Conservation (phyloP, 768 basidiomycete genomes). For the Dioszegia aurantiaca region DNA sequence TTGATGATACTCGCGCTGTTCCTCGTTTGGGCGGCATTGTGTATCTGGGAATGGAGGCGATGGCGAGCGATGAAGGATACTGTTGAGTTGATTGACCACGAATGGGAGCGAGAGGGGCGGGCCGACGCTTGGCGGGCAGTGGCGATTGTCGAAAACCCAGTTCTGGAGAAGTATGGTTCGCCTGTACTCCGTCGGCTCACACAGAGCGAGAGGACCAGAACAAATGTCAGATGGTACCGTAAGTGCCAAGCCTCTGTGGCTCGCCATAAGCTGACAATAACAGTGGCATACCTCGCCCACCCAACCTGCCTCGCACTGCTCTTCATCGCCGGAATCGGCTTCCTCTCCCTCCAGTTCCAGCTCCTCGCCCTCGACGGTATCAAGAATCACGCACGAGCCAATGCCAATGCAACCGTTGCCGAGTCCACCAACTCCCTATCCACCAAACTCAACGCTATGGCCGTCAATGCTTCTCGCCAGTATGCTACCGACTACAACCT, state of each 20-base stretch:
- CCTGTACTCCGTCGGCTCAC: constrained; percentile 29
- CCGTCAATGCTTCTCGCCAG: constrained; percentile 71
- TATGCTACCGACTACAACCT: constrained; percentile 77
- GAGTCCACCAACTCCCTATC: constrained; percentile 52
- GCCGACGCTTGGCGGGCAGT: constrained; percentile 44
- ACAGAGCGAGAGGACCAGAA: constrained; percentile 55
- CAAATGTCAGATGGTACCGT: constrained; percentile 76
- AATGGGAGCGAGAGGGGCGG: constrained; percentile 31
- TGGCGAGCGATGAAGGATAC: constrained; percentile 58
- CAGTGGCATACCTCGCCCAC: constrained; percentile 80
- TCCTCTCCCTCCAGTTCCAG: constrained; percentile 83
- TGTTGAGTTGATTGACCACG: constrained; percentile 35
- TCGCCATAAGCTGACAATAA: background rate
- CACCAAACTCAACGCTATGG: constrained; percentile 70
- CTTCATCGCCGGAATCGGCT: constrained; percentile 85
- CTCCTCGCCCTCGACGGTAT: constrained; percentile 74
- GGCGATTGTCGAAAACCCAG: constrained; percentile 49
- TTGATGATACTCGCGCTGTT: constrained; percentile 71
- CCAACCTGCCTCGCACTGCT: constrained; percentile 86
- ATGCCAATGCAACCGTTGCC: constrained; percentile 64
- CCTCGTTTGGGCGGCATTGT: constrained; percentile 69
- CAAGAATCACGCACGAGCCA: constrained; percentile 64
- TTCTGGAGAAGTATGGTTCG: constrained; percentile 45
- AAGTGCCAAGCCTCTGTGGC: constrained; percentile 21
- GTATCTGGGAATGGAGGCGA: constrained; percentile 80